Percentiles rank a stretch among this genome's conserved stretches.
Conservation (phyloP, 768 basidiomycete species). For the Termitomyces sp. region DNA sequence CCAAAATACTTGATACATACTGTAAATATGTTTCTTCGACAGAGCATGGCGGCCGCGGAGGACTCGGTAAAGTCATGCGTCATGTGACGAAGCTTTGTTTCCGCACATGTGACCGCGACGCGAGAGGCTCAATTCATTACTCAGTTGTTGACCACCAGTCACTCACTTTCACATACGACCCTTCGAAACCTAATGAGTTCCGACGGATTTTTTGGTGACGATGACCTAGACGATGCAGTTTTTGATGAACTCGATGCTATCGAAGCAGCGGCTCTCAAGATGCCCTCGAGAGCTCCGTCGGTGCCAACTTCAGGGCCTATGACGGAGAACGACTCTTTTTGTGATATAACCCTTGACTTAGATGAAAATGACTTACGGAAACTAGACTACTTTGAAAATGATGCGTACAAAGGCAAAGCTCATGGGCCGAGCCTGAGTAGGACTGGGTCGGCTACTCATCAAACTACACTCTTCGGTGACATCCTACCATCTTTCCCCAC, state of each 20-base stretch:
- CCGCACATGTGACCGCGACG: slow-evolving; percentile 20
- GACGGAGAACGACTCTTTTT: slow-evolving; percentile 36
- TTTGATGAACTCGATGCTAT: slow-evolving; percentile 63
- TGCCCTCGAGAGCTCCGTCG: slow-evolving; percentile 10
- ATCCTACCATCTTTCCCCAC: slow-evolving; percentile 31
- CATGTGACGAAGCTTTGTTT: background rate
- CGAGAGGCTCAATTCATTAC: background rate
- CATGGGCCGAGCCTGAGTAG: slow-evolving; percentile 36
- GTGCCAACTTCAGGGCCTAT: slow-evolving; percentile 11
- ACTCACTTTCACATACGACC: background rate
- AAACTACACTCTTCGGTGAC: slow-evolving; percentile 68
- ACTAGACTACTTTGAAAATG: slow-evolving; percentile 48
- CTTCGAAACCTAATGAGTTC: slow-evolving; percentile 53
- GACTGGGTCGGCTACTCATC: slow-evolving; percentile 36
- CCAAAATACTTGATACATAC: too few species aligned
- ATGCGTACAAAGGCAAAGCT: slow-evolving; percentile 35
- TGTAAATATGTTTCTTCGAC: too few species aligned
- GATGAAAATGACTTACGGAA: slow-evolving; percentile 48
- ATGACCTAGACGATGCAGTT: slow-evolving; percentile 52
- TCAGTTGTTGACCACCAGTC: background rate
- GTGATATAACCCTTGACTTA: slow-evolving; percentile 52
- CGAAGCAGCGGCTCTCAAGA: slow-evolving; percentile 44
- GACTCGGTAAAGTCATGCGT: too few species aligned
- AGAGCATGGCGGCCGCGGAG: too few species aligned
- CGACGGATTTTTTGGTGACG: slow-evolving; percentile 70